These are phyloP conservation scores for Mycena rebaudengoi DNA, from an alignment of 768 basidiomycete genomes.

Conservation along the genomic window DNA sequence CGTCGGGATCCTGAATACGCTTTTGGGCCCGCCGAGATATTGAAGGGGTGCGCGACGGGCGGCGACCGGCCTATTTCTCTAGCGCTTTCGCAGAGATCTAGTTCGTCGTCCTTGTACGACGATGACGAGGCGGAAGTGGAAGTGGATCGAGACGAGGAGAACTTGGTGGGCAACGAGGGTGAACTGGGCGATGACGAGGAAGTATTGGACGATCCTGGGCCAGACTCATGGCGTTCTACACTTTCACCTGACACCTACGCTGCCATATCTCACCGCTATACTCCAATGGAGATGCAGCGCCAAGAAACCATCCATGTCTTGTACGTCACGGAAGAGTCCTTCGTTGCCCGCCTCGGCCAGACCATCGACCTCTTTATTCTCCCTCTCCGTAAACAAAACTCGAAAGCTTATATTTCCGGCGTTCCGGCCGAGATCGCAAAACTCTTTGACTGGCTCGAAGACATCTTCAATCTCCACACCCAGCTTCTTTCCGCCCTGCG, in stretches of 20 bases:
- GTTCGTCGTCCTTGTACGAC: constrained; percentile 30
- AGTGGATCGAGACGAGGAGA: constrained; percentile 21
- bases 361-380: constrained; percentile 79
- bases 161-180: constrained; percentile 18
- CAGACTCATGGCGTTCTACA: constrained; percentile 42
- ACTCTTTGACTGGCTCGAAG: constrained; percentile 89
- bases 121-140: constrained; percentile 15
- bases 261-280: constrained; percentile 48
- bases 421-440: constrained; percentile 75
- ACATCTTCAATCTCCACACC: constrained; percentile 81
- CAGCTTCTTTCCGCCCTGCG: constrained; percentile 64
- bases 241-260: constrained; percentile 43
- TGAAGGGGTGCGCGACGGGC: constrained; percentile 27
- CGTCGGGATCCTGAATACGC: background rate
- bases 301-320: constrained; percentile 78
- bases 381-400: constrained; percentile 78
- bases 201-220: background rate
- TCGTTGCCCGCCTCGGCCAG: constrained; percentile 70
- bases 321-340: constrained; percentile 70
- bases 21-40: constrained; percentile 16
- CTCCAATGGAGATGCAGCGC: constrained; percentile 61
- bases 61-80: background rate
- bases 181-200: background rate
- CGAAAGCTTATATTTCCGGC: constrained; percentile 81
- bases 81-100: constrained; percentile 20